Evolutionary conservation across 768 basidiomycete genomes (phyloP).

Genomic region (Mrakia frigida): DNA sequence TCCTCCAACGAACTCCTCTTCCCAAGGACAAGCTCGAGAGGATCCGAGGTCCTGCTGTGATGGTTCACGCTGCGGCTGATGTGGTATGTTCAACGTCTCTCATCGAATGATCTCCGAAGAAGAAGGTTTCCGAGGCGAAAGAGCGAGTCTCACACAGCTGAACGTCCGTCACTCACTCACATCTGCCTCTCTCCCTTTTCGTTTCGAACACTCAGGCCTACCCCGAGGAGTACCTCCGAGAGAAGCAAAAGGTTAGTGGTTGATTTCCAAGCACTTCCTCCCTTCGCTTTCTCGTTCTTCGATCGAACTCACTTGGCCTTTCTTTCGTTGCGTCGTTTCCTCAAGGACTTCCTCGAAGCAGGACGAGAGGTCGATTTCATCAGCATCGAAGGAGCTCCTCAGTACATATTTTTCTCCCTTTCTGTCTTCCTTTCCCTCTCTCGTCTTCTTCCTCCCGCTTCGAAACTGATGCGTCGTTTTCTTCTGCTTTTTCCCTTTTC

Average conservation of each 20-base stretch:
- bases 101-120: background rate
- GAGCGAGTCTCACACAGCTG: too few relatives aligned
- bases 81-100: background rate
- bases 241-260: background rate
- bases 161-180: background rate
- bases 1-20: slow-evolving; percentile 14
- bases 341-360: slow-evolving; percentile 6
- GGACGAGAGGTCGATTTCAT: slow-evolving; percentile 9
- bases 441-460: background rate
- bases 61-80: slow-evolving; percentile 14
- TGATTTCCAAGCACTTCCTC: too few relatives aligned
- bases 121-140: background rate
- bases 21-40: slow-evolving; percentile 2
- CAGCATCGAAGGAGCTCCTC: slow-evolving; percentile 7
- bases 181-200: background rate
- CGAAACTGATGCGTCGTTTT: background rate
- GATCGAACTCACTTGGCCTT: background rate
- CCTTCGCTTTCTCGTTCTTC: background rate
- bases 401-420: background rate
- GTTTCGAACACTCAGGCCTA: background rate
- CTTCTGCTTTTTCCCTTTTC: too few relatives aligned
- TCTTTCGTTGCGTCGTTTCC: too few relatives aligned
- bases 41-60: background rate
- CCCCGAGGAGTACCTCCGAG: slow-evolving; percentile 8
- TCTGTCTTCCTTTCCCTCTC: background rate